Evolutionary conservation across 2,329 filamentous ascomycete genomes (phyloP), one percentile per base, ranked within the genome.

Genomic region (Epicoccum sorghinum): DNA sequence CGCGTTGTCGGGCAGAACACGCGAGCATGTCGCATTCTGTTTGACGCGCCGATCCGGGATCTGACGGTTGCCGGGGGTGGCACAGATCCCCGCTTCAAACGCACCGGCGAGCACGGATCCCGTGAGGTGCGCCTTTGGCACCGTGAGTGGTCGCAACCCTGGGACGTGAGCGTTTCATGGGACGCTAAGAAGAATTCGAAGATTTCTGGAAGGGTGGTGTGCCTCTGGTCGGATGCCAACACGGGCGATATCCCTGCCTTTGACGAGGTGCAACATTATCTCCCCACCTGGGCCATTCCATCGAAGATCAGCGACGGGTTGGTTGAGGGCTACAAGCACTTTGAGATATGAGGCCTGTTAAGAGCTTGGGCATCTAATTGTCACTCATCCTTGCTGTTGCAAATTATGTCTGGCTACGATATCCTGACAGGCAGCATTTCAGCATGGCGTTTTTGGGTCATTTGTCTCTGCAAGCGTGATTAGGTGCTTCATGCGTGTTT

Each of bases 211-310:
- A 82, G 78, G 30, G 86, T 93, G 1, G 82, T 88, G 13, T 98
- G 95, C 75, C 79, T 90, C 29, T 98, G 93, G 92, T 91, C 89
- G 66, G 95, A 99, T 77, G 87, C 85, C 39, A 97, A 97, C 67
- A 77, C 79, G 32, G 88, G 85, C 3, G 81, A 82, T 1, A 92
- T 98, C 42, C 93, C 93, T 0, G 93, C 93, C 0, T 83, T 93
- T 46, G 89, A 95, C 64, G 93, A 98, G 75, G 80, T 90, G 43
- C 79, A 83, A 62, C 83, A 87, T 70, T 97, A 87, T 75, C 82
- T 87, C 62, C 95, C 95, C 0, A 78, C 80, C 4, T 99, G 95
- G 95, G 86, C 86, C 6, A 87, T 88, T 8, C 80, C 92, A 25
- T 87, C 86, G 4, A 97, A 96, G 77, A 77, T 85, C 59, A 81